Base-by-base conservation (phyloP, 768 basidiomycete genomes). In the Podaxis sp. region DNA sequence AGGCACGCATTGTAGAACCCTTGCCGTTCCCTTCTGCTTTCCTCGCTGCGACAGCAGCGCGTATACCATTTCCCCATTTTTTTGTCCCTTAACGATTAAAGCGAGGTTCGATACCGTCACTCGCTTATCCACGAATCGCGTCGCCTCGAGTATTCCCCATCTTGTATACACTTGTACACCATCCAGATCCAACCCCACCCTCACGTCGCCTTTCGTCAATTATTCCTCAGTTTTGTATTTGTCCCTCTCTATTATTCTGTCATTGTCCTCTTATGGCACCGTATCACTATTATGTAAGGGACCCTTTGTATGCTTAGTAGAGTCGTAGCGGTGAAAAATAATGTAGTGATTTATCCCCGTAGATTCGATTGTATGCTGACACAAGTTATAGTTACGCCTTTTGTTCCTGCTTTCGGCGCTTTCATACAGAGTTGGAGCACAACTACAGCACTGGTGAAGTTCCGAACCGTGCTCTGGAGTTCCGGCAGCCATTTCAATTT, bases 161-260 rank as follows among this genome's bases (percentile, higher is more conserved):
- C 61, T 62, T 56, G 55, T 38, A 62, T 62, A 62, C 60, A 54
- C 48, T 20, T 62, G 54, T 62, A 62, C 41, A 56, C 38, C 54
- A 33, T 33, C n/a, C 44, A 54, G 26, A 33, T 10, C 26, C 49
- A 20, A 46, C n/a, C 17, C 40, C 12, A 33, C 33, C 40, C 20
- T 17, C 49, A 28, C 22, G 3, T 24, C 24, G 26, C 24, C 49
- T 50, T 28, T 24, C 12, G 49, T 50, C 49, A 50, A 13, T 24
- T 50, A 24, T 22, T 26, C 44, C 1, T 20, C 7, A 46, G 44
- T 50, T 50, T 3, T 50, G 49, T 50, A 50, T 37, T 22, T 56
- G 20, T 37, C 36, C 8, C 10, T 49, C n/a, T 56, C 48, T 49
- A 6, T 50, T 38, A 48, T 55, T n/a, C 41, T 41, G 22, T 30